These are phyloP conservation scores for Sporothrix curviconia DNA, from an alignment of 2,329 filamentous ascomycete genomes.

Conservation along the genomic window DNA sequence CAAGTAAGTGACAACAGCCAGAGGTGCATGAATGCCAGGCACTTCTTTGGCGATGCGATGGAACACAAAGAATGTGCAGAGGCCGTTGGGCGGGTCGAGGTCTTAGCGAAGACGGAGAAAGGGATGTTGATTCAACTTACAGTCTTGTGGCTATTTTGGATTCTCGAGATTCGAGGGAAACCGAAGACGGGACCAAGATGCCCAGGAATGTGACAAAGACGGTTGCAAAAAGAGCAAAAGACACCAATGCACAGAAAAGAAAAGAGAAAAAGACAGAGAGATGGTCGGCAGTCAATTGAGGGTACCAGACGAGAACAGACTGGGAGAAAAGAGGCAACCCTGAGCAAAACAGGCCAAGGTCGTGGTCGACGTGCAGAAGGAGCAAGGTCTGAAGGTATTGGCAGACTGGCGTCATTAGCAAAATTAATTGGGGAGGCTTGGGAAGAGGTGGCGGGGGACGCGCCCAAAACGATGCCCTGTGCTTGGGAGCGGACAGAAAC, in stretches of 20 bases:
- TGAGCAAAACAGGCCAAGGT: conserved; percentile 6
- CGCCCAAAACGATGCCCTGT: conserved; percentile 9
- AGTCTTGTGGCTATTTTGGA: not conserved
- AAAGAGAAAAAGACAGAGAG: not conserved
- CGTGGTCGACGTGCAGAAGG: not conserved
- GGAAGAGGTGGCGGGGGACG: conserved; percentile 19
- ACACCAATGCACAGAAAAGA: too few species aligned
- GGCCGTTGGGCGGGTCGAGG: too few species aligned
- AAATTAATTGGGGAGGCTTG: conserved; percentile 21
- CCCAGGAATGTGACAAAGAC: conserved; percentile 1
- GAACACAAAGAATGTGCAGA: not conserved
- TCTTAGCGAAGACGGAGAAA: too few species aligned
- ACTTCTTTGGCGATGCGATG: too few species aligned
- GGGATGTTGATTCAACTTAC: too few species aligned
- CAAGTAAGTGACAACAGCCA: not conserved
- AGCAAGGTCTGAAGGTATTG: conserved; percentile 12
- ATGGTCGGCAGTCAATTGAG: conserved; percentile 5
- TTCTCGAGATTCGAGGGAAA: not conserved
- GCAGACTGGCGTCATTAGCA: conserved; percentile 17
- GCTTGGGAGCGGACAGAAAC: not conserved
- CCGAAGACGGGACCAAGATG: not conserved
- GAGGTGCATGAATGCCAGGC: not conserved
- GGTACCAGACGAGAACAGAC: not conserved
- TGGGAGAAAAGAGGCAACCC: conserved; percentile 11
- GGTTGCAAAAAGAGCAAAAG: not conserved